Base-by-base conservation (phyloP, 2,329 filamentous ascomycete genomes). In the Thielaviopsis populi region DNA sequence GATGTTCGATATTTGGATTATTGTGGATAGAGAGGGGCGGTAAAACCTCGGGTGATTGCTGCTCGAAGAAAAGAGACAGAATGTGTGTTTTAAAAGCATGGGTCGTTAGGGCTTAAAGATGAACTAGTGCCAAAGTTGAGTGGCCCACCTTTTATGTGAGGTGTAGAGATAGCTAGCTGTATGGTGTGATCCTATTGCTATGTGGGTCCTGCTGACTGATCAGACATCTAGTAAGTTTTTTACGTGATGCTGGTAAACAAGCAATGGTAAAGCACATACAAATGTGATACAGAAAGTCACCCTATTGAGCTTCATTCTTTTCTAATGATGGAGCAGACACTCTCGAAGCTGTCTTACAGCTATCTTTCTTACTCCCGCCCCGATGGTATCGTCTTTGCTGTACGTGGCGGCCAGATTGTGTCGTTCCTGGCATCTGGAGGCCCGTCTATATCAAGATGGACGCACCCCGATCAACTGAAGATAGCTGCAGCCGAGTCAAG, bases 401-500 rank as follows among this genome's bases (percentile, higher is more conserved):
- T 89, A 30, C 84, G 85, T 66, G 89, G 89, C 15, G 81, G 85
- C 59, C 82, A 80, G 69, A 82, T 96, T 63, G 81, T 89, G 70
- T 82, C 83, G 1, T 86, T 89, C 72, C 78, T 78, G 70, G 74
- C 85, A 6, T 70, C 75, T n/a, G 77, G 82, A 66, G 82, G 84
- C 40, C 73, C 76, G 59, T 76, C 83, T 61, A 72, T 89, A 19
- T 83, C 81, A 53, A 76, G 79, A 70, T 91, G 87, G 87, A 77
- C 75, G 64, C 77, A 80, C 66, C 77, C 78, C 6, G 73, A 76
- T 68, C 71, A 73, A 61, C 70, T 72, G 62, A 72, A 73, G 64
- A 68, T 71, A 13, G 37, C 66, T 19, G 56, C 27, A 61, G 69
- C 41, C 67, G 66, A 15, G 61, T 61, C 65, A n/a, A 69, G 66